Evolutionary conservation across 2,329 filamentous ascomycete genomes (phyloP).

Genomic region (Botryotinia convoluta): DNA sequence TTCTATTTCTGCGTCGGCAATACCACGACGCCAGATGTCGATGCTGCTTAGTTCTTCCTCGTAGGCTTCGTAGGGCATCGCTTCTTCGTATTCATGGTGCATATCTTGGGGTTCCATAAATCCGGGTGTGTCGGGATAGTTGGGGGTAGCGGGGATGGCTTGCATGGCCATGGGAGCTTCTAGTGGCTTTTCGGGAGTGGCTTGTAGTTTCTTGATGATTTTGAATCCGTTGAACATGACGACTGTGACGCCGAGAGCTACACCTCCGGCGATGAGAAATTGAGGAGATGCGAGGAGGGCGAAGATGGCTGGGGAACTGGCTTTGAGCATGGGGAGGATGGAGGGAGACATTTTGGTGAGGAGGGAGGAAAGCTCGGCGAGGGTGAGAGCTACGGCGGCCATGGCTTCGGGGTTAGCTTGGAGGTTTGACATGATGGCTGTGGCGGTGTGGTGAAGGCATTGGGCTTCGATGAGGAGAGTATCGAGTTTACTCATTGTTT

Average conservation of each 20-base stretch:
- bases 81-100: background rate
- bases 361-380: conserved; percentile 85
- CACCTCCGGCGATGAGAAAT: conserved; percentile 87
- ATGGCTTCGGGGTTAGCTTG: conserved; percentile 86
- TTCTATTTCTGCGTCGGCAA: conserved; percentile 34
- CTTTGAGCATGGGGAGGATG: conserved; percentile 72
- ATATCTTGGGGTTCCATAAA: conserved; percentile 8
- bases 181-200: conserved; percentile 28
- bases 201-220: conserved; percentile 82
- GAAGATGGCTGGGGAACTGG: conserved; percentile 80
- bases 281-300: conserved; percentile 84
- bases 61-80: conserved; percentile 31
- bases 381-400: conserved; percentile 85
- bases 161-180: conserved; percentile 23
- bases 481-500: conserved; percentile 73
- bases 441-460: conserved; percentile 81
- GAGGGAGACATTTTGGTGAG: conserved; percentile 80
- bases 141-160: background rate
- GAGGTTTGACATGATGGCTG: conserved; percentile 75
- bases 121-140: background rate
- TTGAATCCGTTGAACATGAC: conserved; percentile 97
- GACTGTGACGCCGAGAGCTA: conserved; percentile 88
- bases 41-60: conserved; percentile 37
- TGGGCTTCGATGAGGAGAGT: conserved; percentile 79
- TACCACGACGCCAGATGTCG: conserved; percentile 38